phyloP scores from a whole-genome alignment of 306 rosid species.

The Hippophae rhamnoides region DNA sequence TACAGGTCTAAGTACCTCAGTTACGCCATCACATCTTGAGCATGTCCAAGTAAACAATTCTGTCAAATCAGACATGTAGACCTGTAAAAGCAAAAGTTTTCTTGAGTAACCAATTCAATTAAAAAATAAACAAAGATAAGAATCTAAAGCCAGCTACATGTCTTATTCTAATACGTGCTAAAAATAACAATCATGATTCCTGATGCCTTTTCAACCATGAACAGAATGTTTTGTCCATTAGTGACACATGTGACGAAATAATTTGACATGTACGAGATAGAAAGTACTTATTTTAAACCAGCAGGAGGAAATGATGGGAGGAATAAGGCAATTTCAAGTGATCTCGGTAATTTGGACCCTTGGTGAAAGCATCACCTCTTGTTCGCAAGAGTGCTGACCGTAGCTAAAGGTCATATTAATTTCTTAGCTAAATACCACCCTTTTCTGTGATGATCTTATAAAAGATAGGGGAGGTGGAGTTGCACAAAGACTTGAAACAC shows the following conservation, averaged over 20 bases:
- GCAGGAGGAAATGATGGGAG: not conserved
- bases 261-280: no score
- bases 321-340: not conserved
- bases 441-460: not conserved
- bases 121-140: not conserved
- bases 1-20: constrained; percentile 51
- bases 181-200: no score
- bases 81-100: constrained; percentile 45
- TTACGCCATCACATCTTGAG: constrained; percentile 57
- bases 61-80: constrained; percentile 78
- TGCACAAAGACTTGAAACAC: constrained; percentile 10
- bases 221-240: no score
- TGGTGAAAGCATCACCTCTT: not conserved
- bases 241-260: no score
- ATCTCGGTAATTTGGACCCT: not conserved
- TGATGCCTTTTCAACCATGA: no score
- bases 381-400: no score
- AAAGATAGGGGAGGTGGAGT: not conserved
- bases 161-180: no score
- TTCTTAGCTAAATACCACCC: no score
- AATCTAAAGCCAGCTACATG: no score
- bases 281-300: not conserved
- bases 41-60: constrained; percentile 91
- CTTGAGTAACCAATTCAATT: constrained; percentile 16
- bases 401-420: no score